Evolutionary conservation across 148 eudicot species (phyloP).

Genomic region (Dianthus caryophyllus): DNA sequence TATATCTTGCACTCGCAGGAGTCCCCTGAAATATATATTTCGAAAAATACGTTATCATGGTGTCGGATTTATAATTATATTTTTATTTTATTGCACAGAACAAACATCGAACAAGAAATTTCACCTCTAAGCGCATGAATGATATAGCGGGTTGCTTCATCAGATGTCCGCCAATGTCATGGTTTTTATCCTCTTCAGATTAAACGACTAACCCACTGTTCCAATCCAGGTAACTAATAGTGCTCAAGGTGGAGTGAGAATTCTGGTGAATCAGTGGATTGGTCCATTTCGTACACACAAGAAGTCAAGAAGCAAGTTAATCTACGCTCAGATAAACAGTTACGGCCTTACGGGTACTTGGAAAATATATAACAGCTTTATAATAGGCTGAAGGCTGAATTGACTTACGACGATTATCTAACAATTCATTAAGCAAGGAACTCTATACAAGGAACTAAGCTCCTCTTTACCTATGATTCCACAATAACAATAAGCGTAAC

Average conservation of each 20-base stretch:
- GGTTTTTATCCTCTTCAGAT: conserved; percentile 51
- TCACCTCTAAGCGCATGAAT: conserved; percentile 91
- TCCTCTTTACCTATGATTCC: too few relatives aligned
- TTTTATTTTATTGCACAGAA: too few relatives aligned
- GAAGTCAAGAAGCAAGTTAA: conserved; percentile 37
- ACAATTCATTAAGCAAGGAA: too few relatives aligned
- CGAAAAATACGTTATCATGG: neutral
- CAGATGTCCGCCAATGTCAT: conserved; percentile 86
- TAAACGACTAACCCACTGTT: conserved; percentile 60
- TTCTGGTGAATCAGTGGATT: conserved; percentile 77
- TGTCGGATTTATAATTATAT: neutral
- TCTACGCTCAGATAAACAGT: neutral
- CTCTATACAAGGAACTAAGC: too few relatives aligned
- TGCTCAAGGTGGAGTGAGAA: conserved; percentile 40
- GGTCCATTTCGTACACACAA: conserved; percentile 97
- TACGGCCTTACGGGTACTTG: neutral
- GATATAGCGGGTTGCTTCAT: conserved; percentile 84
- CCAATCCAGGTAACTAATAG: conserved; percentile 69
- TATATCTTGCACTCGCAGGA: conserved; percentile 60
- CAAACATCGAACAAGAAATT: too few relatives aligned
- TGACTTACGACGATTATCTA: too few relatives aligned
- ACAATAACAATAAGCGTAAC: too few relatives aligned
- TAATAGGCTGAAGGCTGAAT: too few relatives aligned
- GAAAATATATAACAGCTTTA: too few relatives aligned
- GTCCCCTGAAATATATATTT: conserved; percentile 75